Conservation (phyloP, 73 alveolate genomes). For the Paramecium primaurelia region DNA sequence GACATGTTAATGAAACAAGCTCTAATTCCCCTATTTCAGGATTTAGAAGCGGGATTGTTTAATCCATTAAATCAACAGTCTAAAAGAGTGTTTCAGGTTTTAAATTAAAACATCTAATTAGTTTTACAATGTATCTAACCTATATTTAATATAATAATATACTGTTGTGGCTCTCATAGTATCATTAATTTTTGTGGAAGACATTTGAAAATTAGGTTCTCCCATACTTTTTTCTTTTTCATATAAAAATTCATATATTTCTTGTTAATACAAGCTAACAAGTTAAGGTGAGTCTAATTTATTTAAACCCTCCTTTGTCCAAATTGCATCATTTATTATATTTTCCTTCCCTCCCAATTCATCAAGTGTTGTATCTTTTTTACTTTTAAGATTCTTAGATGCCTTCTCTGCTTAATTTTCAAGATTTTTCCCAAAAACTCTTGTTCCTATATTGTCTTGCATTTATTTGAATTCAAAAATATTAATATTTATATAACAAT, state of each 20-base stretch:
- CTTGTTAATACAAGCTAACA: not conserved
- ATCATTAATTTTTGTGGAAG: not conserved
- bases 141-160: not conserved
- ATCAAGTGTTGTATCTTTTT: not conserved
- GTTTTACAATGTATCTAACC: not conserved
- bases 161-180: not conserved
- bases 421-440: not conserved
- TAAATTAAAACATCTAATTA: not conserved
- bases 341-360: not conserved
- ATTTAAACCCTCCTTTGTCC: not conserved
- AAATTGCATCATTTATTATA: not conserved
- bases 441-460: not conserved
- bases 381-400: not conserved
- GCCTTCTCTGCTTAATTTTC: not conserved
- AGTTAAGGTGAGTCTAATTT: not conserved
- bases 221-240: not conserved
- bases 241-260: not conserved
- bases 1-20: constrained; percentile 22
- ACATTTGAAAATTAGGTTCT: not conserved
- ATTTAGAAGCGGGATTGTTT: not conserved
- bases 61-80: not conserved
- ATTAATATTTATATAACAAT: not conserved
- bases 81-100: not conserved
- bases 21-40: constrained; percentile 3
- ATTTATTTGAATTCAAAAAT: not conserved